Base-by-base conservation (phyloP, 2,329 filamentous ascomycete genomes). In the Pseudocercospora pini-densiflorae region DNA sequence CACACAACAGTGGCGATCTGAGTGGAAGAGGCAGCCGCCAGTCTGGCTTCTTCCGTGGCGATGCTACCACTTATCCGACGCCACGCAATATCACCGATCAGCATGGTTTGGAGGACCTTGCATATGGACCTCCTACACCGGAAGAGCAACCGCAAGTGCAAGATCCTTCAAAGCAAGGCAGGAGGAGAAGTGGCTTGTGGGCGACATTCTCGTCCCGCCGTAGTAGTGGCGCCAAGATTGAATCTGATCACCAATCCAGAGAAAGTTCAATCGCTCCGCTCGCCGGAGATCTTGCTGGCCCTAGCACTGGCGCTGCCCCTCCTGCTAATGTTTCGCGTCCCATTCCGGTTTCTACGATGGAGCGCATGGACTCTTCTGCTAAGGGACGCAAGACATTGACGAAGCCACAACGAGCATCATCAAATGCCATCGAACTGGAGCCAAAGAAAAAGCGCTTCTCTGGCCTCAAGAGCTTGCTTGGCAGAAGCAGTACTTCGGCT, bases 381-480 rank as follows among this genome's bases (percentile, higher is more conserved):
- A 27, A 66, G 60, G 31, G 55, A 62, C 31, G 45, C 51, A 36
- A 71, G 10, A 76, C 69, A 1, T 62, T 77, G 5, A 74, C 72
- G 61, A 78, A 78, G 57, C 66, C 72, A 2, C 75, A 77, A 59
- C 72, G 75, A 3, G 72, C 76, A 2, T 65, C 71, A 5, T 70
- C 74, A 1, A 70, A 69, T 55, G 66, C 70, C 7, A 67, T 70
- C 2, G 69, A 66, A 19, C 65, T 68, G 1, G 73, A 74, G 40
- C 65, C 71, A 8, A 76, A 76, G 59, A 83, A 82, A 68, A 83
- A 82, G 63, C 77, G 82, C 36, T 82, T 83, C 57, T 83, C 82
- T 1, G 72, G 77, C 3, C 68, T 84, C 10, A 81, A 81, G 4
- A 79, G 77, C 36, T 68, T 84, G 0, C 83, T 84, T 61, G 75